phyloP scores from a whole-genome alignment of 768 basidiomycete species.

The Hysterangium stoloniferum region DNA sequence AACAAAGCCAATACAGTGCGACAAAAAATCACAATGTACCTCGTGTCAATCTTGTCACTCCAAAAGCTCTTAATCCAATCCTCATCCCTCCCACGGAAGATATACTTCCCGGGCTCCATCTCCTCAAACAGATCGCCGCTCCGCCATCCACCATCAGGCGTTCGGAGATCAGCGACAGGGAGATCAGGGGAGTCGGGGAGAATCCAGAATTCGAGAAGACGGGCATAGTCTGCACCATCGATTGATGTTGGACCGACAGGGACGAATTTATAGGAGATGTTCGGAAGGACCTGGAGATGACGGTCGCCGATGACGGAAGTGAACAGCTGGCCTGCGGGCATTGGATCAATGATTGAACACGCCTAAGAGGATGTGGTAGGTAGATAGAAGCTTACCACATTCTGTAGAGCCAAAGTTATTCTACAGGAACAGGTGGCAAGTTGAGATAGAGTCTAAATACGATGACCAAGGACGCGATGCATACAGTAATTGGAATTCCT shows the following conservation, averaged over 20 bases:
- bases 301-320: conserved; percentile 2
- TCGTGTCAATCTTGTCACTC: conserved; percentile 20
- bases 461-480: conserved; percentile 19
- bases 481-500: conserved; percentile 56
- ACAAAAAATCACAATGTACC: conserved; percentile 11
- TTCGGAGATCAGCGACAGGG: not conserved
- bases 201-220: conserved; percentile 64
- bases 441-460: conserved; percentile 12
- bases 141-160: conserved; percentile 4
- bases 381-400: conserved; percentile 60
- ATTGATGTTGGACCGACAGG: conserved; percentile 27
- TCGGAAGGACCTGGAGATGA: conserved; percentile 3
- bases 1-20: not conserved
- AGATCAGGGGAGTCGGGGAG: conserved; percentile 31
- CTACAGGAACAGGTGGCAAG: conserved; percentile 31
- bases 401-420: conserved; percentile 81
- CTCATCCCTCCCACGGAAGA: conserved; percentile 22
- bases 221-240: conserved; percentile 48
- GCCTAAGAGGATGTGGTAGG: not conserved
- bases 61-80: conserved; percentile 23
- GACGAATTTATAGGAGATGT: conserved; percentile 2
- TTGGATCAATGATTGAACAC: not conserved
- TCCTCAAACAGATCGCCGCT: conserved; percentile 22
- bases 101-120: conserved; percentile 18
- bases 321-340: not conserved